Evolutionary conservation across 2,329 filamentous ascomycete genomes (phyloP).

Genomic region (Talaromyces albobiverticillius): DNA sequence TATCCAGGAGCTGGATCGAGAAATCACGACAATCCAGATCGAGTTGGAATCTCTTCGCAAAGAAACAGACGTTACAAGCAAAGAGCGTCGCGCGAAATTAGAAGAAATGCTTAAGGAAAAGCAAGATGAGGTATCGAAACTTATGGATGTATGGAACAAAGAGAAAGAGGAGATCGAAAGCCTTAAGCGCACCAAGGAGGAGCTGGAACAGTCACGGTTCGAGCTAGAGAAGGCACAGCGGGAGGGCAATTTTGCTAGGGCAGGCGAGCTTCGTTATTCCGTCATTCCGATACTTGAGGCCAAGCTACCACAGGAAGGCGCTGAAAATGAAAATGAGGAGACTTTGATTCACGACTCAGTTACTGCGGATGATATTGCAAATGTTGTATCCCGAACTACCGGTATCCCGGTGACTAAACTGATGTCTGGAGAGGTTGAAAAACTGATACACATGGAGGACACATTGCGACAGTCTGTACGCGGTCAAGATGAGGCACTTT

Average conservation of each 20-base stretch:
- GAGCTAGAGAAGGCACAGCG: conserved; percentile 86
- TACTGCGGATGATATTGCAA: conserved; percentile 90
- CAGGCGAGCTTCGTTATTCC: conserved; percentile 87
- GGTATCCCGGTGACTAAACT: conserved; percentile 91
- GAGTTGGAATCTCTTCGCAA: conserved; percentile 92
- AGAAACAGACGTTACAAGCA: conserved; percentile 85
- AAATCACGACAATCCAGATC: conserved; percentile 96
- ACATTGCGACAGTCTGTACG: conserved; percentile 77
- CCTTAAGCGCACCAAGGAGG: conserved; percentile 81
- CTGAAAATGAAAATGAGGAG: conserved; percentile 48
- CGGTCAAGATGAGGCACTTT: conserved; percentile 90
- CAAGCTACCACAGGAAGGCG: conserved; percentile 73
- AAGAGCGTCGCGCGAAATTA: conserved; percentile 81
- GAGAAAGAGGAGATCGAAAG: conserved; percentile 81
- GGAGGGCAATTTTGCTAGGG: conserved; percentile 81
- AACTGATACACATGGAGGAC: conserved; percentile 94
- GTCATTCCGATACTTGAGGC: conserved; percentile 77
- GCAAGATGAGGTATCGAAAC: conserved; percentile 69
- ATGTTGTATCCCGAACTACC: conserved; percentile 84
- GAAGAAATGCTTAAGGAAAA: conserved; percentile 72
- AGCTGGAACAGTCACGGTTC: conserved; percentile 80
- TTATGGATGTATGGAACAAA: conserved; percentile 85
- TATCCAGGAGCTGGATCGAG: conserved; percentile 86
- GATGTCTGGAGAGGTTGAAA: conserved; percentile 90
- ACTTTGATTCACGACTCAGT: conserved; percentile 87